Evolutionary conservation across 345 rosid species (phyloP).

Genomic region (Turritis glabra): DNA sequence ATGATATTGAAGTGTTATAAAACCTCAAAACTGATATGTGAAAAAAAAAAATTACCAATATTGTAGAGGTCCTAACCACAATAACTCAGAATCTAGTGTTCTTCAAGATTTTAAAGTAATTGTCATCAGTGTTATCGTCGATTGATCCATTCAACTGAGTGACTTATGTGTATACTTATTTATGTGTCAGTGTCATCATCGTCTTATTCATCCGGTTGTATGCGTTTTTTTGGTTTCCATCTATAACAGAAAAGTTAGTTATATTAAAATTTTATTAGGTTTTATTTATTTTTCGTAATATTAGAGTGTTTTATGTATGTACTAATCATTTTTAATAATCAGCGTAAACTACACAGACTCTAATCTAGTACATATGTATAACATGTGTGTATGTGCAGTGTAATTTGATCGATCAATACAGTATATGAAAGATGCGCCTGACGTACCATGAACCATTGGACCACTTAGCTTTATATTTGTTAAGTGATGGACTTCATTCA

Average conservation of each 20-base stretch:
- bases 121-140: not conserved
- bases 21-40: not conserved
- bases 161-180: not conserved
- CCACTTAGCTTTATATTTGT: conserved; percentile 14
- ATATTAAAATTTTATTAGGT: too few species aligned
- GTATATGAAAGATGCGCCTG: not conserved
- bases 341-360: not conserved
- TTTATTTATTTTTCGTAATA: not conserved
- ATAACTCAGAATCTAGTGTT: not conserved
- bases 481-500: conserved; percentile 15
- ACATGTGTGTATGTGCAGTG: not conserved
- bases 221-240: too few species aligned
- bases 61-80: not conserved
- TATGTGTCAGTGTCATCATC: too few species aligned
- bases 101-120: not conserved
- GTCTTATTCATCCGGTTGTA: not conserved
- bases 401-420: not conserved
- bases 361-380: not conserved
- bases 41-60: not conserved
- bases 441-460: conserved; percentile 23
- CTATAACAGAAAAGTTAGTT: too few species aligned
- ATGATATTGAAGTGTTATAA: not conserved
- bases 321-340: not conserved
- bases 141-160: not conserved
- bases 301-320: not conserved